Base-by-base conservation (phyloP, 495 filamentous ascomycete species). In the Hapsidospora chrysogenum region DNA sequence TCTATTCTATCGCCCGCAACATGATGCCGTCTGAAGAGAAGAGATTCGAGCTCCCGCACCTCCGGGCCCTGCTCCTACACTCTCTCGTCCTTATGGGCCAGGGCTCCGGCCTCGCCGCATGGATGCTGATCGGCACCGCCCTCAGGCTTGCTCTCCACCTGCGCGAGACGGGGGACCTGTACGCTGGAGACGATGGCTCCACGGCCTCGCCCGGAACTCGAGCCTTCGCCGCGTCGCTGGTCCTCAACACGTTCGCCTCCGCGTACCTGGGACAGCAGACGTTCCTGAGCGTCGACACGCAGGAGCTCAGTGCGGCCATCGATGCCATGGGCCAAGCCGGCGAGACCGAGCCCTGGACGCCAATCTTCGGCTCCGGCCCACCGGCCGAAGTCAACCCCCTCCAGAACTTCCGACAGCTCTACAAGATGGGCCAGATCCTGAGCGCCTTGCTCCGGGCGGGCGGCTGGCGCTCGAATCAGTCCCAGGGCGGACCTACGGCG, bases 191-290 rank as follows among this genome's bases (percentile, higher is more conserved):
- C 70, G 61, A 18, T 66, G 64, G 1, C 68, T 33, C n/a, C n/a
- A n/a, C n/a, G n/a, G n/a, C n/a, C n/a, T n/a, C n/a, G n/a, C n/a
- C n/a, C n/a, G n/a, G n/a, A n/a, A n/a, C n/a, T n/a, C n/a, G n/a
- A n/a, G n/a, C n/a, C n/a, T n/a, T n/a, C n/a, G 51, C 75, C 23
- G 74, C 69, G 15, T 80, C 75, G 40, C 76, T 78, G 39, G 53
- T 80, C 1, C 41, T 82, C 3, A 78, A 84, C 36, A 77, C 68
- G 0, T 41, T 79, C 10, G 52, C 80, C 9, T 72, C 78, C 5
- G 58, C 70, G 19, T 64, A 69, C 11, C 50, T 75, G 4, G 56
- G 52, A 0, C 53, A 60, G 20, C 58, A 61, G 13, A 67, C 74
- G 9, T 67, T 69, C 40, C 56, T 83, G 11, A 40, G n/a, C n/a